These are phyloP conservation scores for Tuber indicum DNA, from an alignment of 495 filamentous ascomycete genomes.

Conservation along the genomic window DNA sequence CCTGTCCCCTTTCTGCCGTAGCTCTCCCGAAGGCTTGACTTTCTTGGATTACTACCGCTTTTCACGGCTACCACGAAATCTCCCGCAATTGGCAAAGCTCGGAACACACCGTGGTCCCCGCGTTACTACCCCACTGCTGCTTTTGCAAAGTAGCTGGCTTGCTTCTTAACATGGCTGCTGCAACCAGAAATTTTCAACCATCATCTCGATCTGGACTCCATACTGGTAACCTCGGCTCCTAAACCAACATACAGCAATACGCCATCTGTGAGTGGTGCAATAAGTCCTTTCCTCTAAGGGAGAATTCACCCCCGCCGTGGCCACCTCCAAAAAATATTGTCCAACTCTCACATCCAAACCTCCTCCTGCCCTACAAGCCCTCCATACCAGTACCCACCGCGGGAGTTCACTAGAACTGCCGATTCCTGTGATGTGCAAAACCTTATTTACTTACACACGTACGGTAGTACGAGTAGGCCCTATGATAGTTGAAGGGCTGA, in stretches of 20 bases:
- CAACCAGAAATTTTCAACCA: no score
- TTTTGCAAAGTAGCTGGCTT: no score
- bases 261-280: no score
- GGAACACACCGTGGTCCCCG: background rate
- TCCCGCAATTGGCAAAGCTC: background rate
- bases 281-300: no score
- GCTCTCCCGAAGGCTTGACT: background rate
- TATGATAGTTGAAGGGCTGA: background rate
- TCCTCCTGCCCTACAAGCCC: background rate
- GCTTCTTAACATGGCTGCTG: no score
- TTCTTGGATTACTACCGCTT: background rate
- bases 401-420: background rate
- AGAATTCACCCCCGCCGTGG: background rate
- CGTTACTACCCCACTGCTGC: no score
- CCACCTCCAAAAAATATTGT: background rate
- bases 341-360: background rate
- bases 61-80: background rate
- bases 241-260: no score
- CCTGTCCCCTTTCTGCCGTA: background rate
- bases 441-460: background rate
- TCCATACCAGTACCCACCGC: background rate
- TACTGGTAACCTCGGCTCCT: no score
- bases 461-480: background rate
- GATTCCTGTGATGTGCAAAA: background rate
- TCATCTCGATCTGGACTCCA: no score